phyloP scores from a whole-genome alignment of 1,284 basidiomycete species.

The Ceratobasidium sp. region DNA sequence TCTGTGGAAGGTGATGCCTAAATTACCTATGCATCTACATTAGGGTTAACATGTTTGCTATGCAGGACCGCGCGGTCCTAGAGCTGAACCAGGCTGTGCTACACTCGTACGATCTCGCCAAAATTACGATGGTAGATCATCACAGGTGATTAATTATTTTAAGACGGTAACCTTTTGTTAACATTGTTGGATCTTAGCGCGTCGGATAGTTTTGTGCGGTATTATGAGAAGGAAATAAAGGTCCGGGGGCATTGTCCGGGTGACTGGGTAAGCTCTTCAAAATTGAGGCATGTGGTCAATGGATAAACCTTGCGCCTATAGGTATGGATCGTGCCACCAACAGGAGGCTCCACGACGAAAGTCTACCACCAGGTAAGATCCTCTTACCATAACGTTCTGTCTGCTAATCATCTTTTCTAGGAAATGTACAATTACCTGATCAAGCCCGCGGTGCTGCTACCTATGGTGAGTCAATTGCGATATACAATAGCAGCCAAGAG shows the following conservation, averaged over 20 bases:
- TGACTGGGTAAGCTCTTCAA: slow-evolving; percentile 13
- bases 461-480: neutral
- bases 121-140: slow-evolving; percentile 29
- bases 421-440: slow-evolving; percentile 37
- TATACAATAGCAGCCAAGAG: neutral
- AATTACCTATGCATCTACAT: neutral
- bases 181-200: neutral
- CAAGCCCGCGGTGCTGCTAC: slow-evolving; percentile 23
- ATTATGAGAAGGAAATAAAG: slow-evolving; percentile 32
- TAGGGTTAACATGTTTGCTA: neutral
- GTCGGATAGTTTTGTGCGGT: slow-evolving; percentile 26
- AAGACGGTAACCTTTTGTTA: neutral
- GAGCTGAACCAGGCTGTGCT: slow-evolving; percentile 31
- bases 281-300: neutral
- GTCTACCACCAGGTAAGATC: slow-evolving; percentile 21
- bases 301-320: neutral
- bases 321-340: slow-evolving; percentile 33
- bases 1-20: slow-evolving; percentile 19
- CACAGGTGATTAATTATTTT: slow-evolving; percentile 1
- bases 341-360: slow-evolving; percentile 25
- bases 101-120: slow-evolving; percentile 38
- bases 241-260: slow-evolving; percentile 29
- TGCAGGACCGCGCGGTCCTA: slow-evolving; percentile 20
- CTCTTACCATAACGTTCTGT: neutral
- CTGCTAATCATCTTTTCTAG: neutral